Evolutionary conservation across 129 eudicot genomes (phyloP), one percentile per base, ranked within the genome.

Genomic region (Erigeron canadensis): DNA sequence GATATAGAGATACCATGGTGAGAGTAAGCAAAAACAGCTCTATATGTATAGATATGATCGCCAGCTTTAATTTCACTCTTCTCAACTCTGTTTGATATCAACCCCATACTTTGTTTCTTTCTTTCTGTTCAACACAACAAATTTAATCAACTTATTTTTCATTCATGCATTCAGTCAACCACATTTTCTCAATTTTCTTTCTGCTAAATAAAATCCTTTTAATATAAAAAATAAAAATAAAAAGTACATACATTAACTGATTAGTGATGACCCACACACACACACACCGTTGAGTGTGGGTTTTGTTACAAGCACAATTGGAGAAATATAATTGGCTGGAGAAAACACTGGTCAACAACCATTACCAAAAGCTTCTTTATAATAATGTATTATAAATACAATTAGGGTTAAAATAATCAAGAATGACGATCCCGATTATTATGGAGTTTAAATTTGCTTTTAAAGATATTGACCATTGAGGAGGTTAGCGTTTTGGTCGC

Each of bases 21-120:
- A 71, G 99, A 95, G 75, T 95, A 95, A 60, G 96, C 88, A 78
- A 95, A 95, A 18, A 88, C 87, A 75, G 96, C 99, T 75, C 99
- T 90, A 80, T 89, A 95, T 79, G 99, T 88, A 72, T 95, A 95
- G 67, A 95, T 88, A 62, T 95, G 99, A 74, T 95, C 97, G 42
- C 99, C 99, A 40, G 91, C 78, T 77, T 88, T 88, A 53, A 95
- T 88, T 69, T 90, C 89, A 63, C 84, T 81, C 22, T 77, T 90
- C 62, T 88, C 96, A 65, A 88, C 89, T 80, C 93, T 95, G 84
- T 95, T 91, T 7, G 89, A 80, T 10, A 95, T 80, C 22, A 95
- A 23, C 66, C 99, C 99, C 99, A 95, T 95, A n/a, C n/a, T 43
- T 23, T 44, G 16, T 53, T 66, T 18, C n/a, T n/a, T 50, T 59